A percentile compares a stretch with the other conserved stretches of the same genome.
Evolutionary conservation across 2,329 filamentous ascomycete genomes (phyloP).

Genomic region (Talaromyces sp.): DNA sequence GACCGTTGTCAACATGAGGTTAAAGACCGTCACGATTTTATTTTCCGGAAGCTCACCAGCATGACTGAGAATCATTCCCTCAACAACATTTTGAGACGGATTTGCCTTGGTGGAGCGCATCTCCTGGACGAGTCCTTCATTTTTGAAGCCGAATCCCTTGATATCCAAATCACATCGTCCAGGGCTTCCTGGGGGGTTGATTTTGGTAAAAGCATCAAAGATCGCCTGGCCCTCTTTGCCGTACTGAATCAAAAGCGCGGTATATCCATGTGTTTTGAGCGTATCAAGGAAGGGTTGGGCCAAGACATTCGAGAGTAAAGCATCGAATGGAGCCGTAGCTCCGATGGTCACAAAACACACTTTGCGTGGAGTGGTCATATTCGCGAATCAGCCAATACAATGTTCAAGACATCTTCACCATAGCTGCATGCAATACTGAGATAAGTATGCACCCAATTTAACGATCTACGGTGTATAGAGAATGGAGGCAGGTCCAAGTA

Average conservation of each 20-base stretch:
- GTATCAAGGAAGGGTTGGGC: conserved; percentile 59
- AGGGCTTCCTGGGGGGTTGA: conserved; percentile 24
- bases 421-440: background rate
- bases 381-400: background rate
- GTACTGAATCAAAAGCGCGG: conserved; percentile 73
- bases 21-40: background rate
- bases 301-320: conserved; percentile 66
- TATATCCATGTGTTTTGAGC: conserved; percentile 61
- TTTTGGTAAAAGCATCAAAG: conserved; percentile 45
- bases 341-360: conserved; percentile 84
- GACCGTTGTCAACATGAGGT: background rate
- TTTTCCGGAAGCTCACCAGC: conserved; percentile 60
- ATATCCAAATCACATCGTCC: conserved; percentile 48
- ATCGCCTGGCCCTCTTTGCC: conserved; percentile 62
- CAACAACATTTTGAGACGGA: conserved; percentile 35
- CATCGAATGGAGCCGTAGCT: conserved; percentile 78
- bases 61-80: conserved; percentile 81
- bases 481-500: background rate
- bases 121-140: conserved; percentile 54
- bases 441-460: background rate
- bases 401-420: conserved; percentile 11
- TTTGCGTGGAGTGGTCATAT: conserved; percentile 29
- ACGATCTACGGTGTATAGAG: background rate
- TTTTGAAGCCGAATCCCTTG: conserved; percentile 64
- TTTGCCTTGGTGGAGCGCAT: conserved; percentile 55